Percentiles rank a stretch among this genome's conserved stretches.
phyloP scores from a whole-genome alignment of 345 rosid genomes.

The Citrus cavaleriei region DNA sequence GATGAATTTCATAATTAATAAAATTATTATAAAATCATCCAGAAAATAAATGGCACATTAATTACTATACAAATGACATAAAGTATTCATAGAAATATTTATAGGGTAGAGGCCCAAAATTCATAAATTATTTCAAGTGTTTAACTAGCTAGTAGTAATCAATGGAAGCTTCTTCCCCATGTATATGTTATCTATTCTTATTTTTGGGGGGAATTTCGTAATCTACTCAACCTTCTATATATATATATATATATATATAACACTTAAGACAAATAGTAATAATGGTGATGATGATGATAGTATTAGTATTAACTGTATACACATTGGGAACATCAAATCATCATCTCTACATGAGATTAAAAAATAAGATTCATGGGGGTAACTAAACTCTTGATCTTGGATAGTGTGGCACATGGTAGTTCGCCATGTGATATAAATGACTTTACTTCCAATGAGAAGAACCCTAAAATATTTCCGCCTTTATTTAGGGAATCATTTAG shows the following conservation, averaged over 20 bases:
- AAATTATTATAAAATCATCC: too few species aligned
- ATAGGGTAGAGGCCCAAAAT: neutral
- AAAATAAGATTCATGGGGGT: slow-evolving; percentile 1
- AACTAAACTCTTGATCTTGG: slow-evolving; percentile 35
- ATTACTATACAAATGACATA: too few species aligned
- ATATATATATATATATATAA: neutral
- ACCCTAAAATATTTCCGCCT: slow-evolving; percentile 8
- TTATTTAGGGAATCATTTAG: slow-evolving; percentile 22
- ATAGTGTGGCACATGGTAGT: slow-evolving; percentile 29
- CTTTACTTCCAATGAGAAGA: slow-evolving; percentile 27
- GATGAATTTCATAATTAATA: too few species aligned
- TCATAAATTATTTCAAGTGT: neutral
- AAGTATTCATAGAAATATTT: neutral
- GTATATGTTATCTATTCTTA: neutral
- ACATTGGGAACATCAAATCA: slow-evolving; percentile 15
- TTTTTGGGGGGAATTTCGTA: neutral
- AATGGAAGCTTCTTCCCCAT: neutral
- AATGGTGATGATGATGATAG: neutral
- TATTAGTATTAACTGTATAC: neutral
- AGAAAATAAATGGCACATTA: too few species aligned
- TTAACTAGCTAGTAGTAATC: neutral
- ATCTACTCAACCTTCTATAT: neutral
- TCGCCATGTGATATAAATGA: slow-evolving; percentile 37
- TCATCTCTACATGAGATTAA: slow-evolving; percentile 6
- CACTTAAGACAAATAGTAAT: neutral